Evolutionary conservation across 2,329 filamentous ascomycete species (phyloP).

Genomic region (Aspergillus oerlinghausenensis): DNA sequence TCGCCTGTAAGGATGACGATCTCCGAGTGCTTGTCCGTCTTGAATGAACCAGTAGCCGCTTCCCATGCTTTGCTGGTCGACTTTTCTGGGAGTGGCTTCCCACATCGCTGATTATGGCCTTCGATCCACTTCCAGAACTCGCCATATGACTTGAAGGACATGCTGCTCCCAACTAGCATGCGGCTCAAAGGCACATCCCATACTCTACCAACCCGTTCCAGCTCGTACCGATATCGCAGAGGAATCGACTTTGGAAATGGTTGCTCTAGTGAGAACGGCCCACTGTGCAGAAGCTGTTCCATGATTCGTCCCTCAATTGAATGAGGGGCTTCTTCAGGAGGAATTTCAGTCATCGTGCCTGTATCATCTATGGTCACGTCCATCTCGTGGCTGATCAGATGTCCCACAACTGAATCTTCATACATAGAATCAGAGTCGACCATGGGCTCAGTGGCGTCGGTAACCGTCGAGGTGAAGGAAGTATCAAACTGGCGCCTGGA

Average conservation of each 20-base stretch:
- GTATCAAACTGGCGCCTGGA: constrained; percentile 7
- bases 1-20: constrained; percentile 38
- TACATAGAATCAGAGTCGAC: constrained; percentile 22
- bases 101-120: constrained; percentile 19
- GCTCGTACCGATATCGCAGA: constrained; percentile 35
- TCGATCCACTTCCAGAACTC: constrained; percentile 33
- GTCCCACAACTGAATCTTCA: constrained; percentile 22
- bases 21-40: constrained; percentile 30
- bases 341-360: not conserved
- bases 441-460: constrained; percentile 25
- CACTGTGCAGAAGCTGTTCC: constrained; percentile 24
- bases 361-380: constrained; percentile 7
- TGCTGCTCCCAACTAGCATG: constrained; percentile 25
- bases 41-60: constrained; percentile 28
- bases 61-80: constrained; percentile 31
- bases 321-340: constrained; percentile 7
- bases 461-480: constrained; percentile 24
- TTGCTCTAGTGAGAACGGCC: constrained; percentile 32
- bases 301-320: constrained; percentile 21
- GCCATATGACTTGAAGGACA: constrained; percentile 23
- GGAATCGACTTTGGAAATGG: constrained; percentile 24
- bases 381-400: constrained; percentile 17
- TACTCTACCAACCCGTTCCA: constrained; percentile 31
- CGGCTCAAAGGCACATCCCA: constrained; percentile 24
- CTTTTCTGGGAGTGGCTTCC: constrained; percentile 27